phyloP scores from a whole-genome alignment of 306 rosid species.

The Trifolium pratense region DNA sequence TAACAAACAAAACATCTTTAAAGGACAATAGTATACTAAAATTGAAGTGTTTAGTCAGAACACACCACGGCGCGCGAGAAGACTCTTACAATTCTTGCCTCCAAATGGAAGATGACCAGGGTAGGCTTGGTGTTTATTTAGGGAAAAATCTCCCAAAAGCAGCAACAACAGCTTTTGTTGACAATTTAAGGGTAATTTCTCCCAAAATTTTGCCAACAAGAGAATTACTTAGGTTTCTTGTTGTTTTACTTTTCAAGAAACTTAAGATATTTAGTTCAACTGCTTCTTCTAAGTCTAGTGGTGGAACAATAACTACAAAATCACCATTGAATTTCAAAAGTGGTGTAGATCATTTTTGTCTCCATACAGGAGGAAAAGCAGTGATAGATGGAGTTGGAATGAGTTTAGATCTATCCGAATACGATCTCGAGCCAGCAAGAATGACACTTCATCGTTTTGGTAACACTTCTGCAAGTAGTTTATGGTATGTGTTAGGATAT shows the following conservation, averaged over 20 bases:
- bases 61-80: constrained; percentile 82
- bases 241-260: constrained; percentile 43
- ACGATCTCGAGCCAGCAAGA: constrained; percentile 87
- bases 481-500: constrained; percentile 88
- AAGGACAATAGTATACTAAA: constrained; percentile 51
- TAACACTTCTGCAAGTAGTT: constrained; percentile 83
- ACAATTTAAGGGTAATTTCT: constrained; percentile 65
- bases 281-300: neutral
- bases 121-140: constrained; percentile 63
- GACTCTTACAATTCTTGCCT: constrained; percentile 70
- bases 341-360: constrained; percentile 81
- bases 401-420: constrained; percentile 62
- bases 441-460: constrained; percentile 94
- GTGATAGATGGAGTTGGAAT: constrained; percentile 86
- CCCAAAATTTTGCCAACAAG: constrained; percentile 77
- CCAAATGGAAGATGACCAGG: constrained; percentile 73
- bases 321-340: constrained; percentile 61
- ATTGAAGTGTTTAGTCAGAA: constrained; percentile 70
- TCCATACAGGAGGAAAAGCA: constrained; percentile 90
- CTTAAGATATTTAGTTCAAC: neutral
- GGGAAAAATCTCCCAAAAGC: constrained; percentile 75
- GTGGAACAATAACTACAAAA: constrained; percentile 35
- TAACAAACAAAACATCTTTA: constrained; percentile 64
- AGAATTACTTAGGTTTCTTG: constrained; percentile 63
- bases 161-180: constrained; percentile 86